Conservation (phyloP, 2,329 filamentous ascomycete species). For the Orbilia javanica region DNA sequence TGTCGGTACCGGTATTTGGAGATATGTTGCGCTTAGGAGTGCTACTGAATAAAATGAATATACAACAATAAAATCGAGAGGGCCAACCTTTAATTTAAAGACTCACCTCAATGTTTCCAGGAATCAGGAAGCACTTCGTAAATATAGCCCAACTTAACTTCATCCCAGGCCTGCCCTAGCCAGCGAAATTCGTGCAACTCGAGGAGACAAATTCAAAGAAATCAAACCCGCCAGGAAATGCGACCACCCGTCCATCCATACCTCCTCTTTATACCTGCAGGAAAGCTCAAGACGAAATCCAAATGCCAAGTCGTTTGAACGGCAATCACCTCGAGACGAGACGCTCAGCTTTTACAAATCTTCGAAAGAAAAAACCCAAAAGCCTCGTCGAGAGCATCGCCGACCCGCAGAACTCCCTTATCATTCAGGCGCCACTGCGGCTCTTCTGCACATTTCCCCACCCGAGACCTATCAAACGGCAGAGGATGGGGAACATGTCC, state of each 20-base stretch:
- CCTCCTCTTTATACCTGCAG: constrained; percentile 6
- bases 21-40: background rate
- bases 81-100: no score
- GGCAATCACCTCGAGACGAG: constrained; percentile 1
- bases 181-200: background rate
- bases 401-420: background rate
- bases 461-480: background rate
- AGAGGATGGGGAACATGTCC: constrained; percentile 4
- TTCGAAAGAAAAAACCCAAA: constrained; percentile 5
- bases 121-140: no score
- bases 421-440: constrained; percentile 29
- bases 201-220: background rate
- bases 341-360: background rate
- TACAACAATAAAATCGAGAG: no score
- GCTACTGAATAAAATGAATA: no score
- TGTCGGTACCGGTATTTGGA: background rate
- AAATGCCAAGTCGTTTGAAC: background rate
- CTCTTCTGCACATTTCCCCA: constrained; percentile 11
- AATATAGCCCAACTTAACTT: no score
- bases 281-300: background rate
- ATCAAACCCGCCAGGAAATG: background rate
- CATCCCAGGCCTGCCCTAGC: no score
- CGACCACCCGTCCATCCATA: background rate
- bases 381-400: constrained; percentile 3
- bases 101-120: no score